phyloP scores from a whole-genome alignment of 345 rosid genomes.

The Boechera stricta region DNA sequence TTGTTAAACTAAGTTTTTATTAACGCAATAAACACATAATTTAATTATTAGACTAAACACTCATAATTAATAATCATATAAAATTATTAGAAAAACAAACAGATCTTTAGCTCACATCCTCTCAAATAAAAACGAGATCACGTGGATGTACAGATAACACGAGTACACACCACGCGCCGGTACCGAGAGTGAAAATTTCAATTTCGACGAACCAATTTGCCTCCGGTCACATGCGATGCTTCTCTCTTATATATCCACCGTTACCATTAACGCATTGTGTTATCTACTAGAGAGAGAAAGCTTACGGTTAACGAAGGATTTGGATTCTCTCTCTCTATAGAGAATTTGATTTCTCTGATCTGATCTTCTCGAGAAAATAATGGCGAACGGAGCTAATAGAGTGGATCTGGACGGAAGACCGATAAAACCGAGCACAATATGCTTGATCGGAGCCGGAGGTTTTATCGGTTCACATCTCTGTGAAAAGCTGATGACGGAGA shows the following conservation, averaged over 20 bases:
- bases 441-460: constrained; percentile 99
- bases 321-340: not conserved
- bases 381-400: constrained; percentile 52
- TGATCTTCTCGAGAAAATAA: constrained; percentile 10
- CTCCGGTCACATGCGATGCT: constrained; percentile 33
- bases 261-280: not conserved
- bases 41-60: not conserved
- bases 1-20: too few relatives aligned
- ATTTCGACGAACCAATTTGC: constrained; percentile 23
- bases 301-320: not conserved
- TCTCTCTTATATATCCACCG: constrained; percentile 45
- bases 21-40: not conserved
- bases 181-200: not conserved
- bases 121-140: not conserved
- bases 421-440: constrained; percentile 79
- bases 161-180: not conserved
- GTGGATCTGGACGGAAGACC: constrained; percentile 87
- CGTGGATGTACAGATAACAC: not conserved
- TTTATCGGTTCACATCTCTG: constrained; percentile 98
- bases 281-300: not conserved
- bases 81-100: not conserved
- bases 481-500: constrained; percentile 78
- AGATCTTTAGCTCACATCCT: not conserved
- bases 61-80: not conserved
- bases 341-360: constrained; percentile 1